Base-by-base conservation (phyloP, 1,284 basidiomycete genomes). In the Ustilago shanxiensis region DNA sequence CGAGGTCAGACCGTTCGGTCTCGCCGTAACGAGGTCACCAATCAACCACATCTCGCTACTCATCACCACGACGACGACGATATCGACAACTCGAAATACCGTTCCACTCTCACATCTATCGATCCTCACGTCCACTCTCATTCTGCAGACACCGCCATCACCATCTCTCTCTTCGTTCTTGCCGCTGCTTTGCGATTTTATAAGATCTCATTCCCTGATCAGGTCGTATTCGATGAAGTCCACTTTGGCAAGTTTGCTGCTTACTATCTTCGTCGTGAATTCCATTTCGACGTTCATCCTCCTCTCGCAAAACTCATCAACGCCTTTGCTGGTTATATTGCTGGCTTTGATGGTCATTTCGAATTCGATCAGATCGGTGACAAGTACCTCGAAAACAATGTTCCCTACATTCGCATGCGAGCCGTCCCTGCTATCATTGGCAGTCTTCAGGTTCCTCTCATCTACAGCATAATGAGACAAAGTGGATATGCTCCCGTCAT, bases 231-330 rank as follows among this genome's bases (percentile, higher is more conserved):
- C 62, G 85, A 86, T 55, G 85, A 86, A 68, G 85, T 86, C 29
- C 85, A 86, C 69, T 86, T 86, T 69, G 85, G 85, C 66, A 86
- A 86, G 59, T 86, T 83, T 61, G 85, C 85, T 26, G 78, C 84
- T 14, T 84, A 83, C 78, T 86, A 86, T 39, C 66, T 85, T 37
- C 67, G 76, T 41, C 69, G 83, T 59, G 81, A 81, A 87, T 99
- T 97, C 88, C 98, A 98, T 88, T 99, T 99, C 88, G 97, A 99
- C 86, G 97, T 99, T 4, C 97, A 99, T 84, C 96, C 96, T 44
- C 96, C 96, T 16, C 91, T 84, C 18, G 85, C 84, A 16, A 81
- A 85, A 51, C 70, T 85, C 39, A 76, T 85, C 53, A 85, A 88
- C 82, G 97, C 92, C 52, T 89, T 96, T 41, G 93, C 93, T 28